Conservation (phyloP, 306 rosid species). For the Acacia crassicarpa region DNA sequence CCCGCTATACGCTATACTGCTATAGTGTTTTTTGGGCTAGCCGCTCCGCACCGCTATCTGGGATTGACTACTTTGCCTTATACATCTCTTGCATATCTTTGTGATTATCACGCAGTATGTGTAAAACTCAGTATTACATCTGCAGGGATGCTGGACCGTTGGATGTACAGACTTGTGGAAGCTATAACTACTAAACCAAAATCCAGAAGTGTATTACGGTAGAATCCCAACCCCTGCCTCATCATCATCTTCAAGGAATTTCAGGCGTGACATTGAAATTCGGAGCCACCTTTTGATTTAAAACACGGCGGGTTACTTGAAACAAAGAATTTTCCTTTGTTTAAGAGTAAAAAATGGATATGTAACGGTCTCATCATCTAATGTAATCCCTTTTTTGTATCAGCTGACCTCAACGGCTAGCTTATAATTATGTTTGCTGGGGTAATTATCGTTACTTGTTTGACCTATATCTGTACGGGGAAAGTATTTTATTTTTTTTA, state of each 20-base stretch:
- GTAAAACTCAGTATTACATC: conserved; percentile 4
- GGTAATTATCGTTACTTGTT: background rate
- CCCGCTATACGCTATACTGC: too few species aligned
- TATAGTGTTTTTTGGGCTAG: too few species aligned
- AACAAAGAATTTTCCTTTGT: background rate
- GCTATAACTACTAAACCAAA: conserved; percentile 74
- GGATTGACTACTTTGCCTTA: too few species aligned
- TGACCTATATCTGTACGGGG: background rate
- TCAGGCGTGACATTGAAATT: conserved; percentile 29
- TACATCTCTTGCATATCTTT: background rate
- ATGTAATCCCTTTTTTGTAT: conserved; percentile 21
- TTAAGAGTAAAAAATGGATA: background rate
- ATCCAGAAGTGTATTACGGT: conserved; percentile 50
- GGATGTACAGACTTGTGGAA: conserved; percentile 89
- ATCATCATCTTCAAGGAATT: conserved; percentile 14
- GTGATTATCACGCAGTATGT: conserved; percentile 8
- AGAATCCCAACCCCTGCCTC: conserved; percentile 11
- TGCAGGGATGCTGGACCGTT: conserved; percentile 91
- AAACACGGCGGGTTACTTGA: conserved; percentile 16
- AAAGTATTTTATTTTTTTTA: background rate
- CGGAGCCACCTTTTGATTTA: conserved; percentile 10
- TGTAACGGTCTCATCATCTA: conserved; percentile 15
- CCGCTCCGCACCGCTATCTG: too few species aligned
- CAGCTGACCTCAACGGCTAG: conserved; percentile 27
- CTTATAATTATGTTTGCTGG: conserved; percentile 1